These are phyloP conservation scores for Neoconidiobolus thromboides DNA, from an alignment of 371 early-diverging fungal genomes.

Conservation along the genomic window DNA sequence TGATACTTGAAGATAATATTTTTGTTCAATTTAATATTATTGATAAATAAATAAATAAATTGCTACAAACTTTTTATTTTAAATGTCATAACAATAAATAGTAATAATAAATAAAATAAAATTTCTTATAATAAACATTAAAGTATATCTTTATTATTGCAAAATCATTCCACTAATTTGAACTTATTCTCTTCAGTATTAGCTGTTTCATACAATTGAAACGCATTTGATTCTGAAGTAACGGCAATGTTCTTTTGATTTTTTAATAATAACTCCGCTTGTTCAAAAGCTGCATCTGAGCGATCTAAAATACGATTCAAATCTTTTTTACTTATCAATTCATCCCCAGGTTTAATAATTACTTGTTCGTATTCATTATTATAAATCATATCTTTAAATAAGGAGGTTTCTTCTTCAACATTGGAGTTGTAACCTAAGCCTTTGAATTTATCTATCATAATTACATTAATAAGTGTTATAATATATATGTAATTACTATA, in stretches of 20 bases:
- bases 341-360: conserved; percentile 4
- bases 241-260: not conserved
- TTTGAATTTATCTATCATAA: conserved; percentile 7
- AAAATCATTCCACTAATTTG: no score
- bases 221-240: not conserved
- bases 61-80: no score
- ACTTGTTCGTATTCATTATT: not conserved
- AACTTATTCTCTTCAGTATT: no score
- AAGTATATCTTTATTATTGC: no score
- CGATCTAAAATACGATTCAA: conserved; percentile 8
- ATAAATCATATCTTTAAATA: conserved; percentile 28
- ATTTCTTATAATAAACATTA: no score
- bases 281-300: conserved; percentile 8
- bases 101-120: no score
- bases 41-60: no score
- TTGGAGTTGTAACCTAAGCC: conserved; percentile 32
- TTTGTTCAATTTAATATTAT: no score
- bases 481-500: no score
- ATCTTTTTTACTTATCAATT: conserved; percentile 6
- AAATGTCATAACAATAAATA: no score
- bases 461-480: conserved; percentile 33
- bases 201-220: not conserved
- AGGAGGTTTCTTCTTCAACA: conserved; percentile 47
- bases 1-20: no score
- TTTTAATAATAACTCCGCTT: not conserved